Percentiles rank a stretch among this genome's conserved stretches.
phyloP scores from a whole-genome alignment of 306 rosid genomes.

The Vigna mungo region DNA sequence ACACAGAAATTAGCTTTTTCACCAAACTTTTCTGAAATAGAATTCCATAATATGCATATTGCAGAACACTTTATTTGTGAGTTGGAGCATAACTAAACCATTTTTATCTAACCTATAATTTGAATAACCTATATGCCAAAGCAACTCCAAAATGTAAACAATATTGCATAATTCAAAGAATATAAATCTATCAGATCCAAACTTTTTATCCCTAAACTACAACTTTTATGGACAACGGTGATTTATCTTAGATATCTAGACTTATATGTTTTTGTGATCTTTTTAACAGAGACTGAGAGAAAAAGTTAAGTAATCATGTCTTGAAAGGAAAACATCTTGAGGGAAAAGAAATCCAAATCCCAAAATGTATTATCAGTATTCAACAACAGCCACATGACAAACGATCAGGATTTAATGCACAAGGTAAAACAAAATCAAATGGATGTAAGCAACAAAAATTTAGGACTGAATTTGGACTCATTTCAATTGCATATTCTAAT shows the following conservation, averaged over 20 bases:
- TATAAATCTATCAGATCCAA: background rate
- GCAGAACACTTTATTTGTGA: background rate
- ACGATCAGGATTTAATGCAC: conserved; percentile 1
- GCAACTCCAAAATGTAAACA: conserved; percentile 3
- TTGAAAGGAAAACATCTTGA: conserved; percentile 10
- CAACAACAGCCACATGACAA: conserved; percentile 14
- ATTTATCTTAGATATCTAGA: background rate
- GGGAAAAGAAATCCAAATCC: conserved; percentile 6
- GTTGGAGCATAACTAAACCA: background rate
- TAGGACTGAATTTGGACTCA: background rate
- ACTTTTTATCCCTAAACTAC: background rate
- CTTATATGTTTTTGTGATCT: background rate
- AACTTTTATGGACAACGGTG: background rate
- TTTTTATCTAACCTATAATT: background rate
- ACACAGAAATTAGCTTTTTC: background rate
- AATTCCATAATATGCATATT: background rate
- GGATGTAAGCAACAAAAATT: background rate
- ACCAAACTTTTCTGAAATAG: background rate
- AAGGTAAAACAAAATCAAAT: conserved; percentile 2
- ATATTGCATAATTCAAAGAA: background rate
- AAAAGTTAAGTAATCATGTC: conserved; percentile 1
- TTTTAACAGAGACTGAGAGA: background rate
- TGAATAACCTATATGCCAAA: background rate
- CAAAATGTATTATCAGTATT: conserved; percentile 16
- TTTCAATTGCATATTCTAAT: conserved; percentile 17